phyloP scores from a whole-genome alignment of 805 yeast species.

The Teunomyces cretensis region DNA sequence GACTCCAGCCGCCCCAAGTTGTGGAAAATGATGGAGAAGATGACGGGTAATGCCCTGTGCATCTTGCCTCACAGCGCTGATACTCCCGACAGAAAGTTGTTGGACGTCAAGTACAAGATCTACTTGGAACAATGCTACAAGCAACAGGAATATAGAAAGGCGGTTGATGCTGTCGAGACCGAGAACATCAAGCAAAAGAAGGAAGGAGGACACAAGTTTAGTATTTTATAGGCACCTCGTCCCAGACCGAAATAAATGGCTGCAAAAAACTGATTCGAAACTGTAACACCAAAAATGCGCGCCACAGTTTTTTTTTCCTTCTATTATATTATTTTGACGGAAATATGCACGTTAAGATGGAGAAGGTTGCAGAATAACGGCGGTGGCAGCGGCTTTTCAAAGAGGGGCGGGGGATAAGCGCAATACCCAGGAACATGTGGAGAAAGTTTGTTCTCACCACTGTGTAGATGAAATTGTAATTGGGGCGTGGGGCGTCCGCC shows the following conservation, averaged over 20 bases:
- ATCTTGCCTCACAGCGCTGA: slow-evolving; percentile 61
- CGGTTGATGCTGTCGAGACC: slow-evolving; percentile 55
- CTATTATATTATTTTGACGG: too few species aligned
- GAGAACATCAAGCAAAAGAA: slow-evolving; percentile 5
- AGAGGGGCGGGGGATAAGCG: too few species aligned
- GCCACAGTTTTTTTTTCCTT: too few species aligned
- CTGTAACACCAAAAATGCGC: not conserved
- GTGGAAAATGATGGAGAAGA: slow-evolving; percentile 83
- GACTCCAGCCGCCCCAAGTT: slow-evolving; percentile 56
- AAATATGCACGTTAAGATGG: too few species aligned
- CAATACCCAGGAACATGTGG: too few species aligned
- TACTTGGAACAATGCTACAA: slow-evolving; percentile 84
- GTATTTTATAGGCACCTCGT: not conserved
- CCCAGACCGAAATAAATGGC: not conserved
- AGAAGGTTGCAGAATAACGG: too few species aligned
- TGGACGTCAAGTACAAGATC: slow-evolving; percentile 77
- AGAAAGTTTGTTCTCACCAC: too few species aligned
- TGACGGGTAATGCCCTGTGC: slow-evolving; percentile 82
- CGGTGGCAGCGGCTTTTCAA: too few species aligned
- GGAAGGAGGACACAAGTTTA: not conserved
- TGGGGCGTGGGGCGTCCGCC: too few species aligned
- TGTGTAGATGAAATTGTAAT: too few species aligned
- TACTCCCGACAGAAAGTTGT: slow-evolving; percentile 66
- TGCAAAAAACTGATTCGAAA: too few species aligned
- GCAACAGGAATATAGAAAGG: slow-evolving; percentile 72